Base-by-base conservation (phyloP, 139 green algal genomes). In the Yamagishiella unicocca region DNA sequence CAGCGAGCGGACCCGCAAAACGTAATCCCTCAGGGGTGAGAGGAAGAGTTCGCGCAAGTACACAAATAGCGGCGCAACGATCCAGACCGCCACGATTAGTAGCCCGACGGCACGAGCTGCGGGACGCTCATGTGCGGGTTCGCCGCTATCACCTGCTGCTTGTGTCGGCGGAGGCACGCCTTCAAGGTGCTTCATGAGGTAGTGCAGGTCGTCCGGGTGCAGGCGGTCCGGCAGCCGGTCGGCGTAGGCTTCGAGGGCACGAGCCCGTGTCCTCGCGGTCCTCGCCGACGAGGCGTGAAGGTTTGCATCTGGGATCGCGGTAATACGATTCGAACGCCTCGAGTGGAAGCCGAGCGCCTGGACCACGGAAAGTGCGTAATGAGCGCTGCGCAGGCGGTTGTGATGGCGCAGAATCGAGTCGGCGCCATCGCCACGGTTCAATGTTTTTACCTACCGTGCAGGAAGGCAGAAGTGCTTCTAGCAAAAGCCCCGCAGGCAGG, bases 171-270 rank as follows among this genome's bases (percentile, higher is more conserved):
- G 67, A 2, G 67, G 35, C 37, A 76, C 31, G 24, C 27, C 50
- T 24, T 43, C 27, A 6, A 86, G 43, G 19, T 86, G 62, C 37
- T 55, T 40, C 17, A 50, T 2, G 2, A 86, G 42, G 45, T 68
- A 77, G 8, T 77, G 42, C 43, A 77, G 43, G 80, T 86, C 62
- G 9, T 86, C 80, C 24, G 80, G 80, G 43, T 86, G 80, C 29
- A 86, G 64, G 14, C 43, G 62, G 43, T 66, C 25, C 5, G 80
- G 80, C 3, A 86, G 80, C 12, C 80, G 62, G 29, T 84, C 27
- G 24, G 78, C 55, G 38, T 40, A 74, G 38, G 58, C 38, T 9
- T 42, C 40, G 27, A 84, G 53, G 7, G 71, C 33, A 22, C 54
- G 53, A 3, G 9, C 54, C 17, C 22, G 31, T 3, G 74, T 43